Base-by-base conservation (phyloP, 1,284 basidiomycete genomes). In the Pyrrhoderma noxium region DNA sequence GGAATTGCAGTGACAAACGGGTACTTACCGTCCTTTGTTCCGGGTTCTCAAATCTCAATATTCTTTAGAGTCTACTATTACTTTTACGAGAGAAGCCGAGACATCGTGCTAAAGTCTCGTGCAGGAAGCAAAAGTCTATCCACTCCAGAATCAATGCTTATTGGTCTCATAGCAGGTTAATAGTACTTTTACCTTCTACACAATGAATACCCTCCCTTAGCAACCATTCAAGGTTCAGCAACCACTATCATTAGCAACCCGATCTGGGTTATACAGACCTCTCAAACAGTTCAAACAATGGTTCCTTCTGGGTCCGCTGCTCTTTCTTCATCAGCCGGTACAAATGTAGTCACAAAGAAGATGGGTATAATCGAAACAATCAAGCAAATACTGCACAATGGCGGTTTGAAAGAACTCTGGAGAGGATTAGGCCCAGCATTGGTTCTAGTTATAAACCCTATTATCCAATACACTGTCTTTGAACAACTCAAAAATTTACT, bases 1-100 rank as follows among this genome's bases (percentile, higher is more conserved):
- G 95, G 93, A 1, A 93, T 99, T 57, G 91, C 91, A 13, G 75
- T 97, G 25, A 96, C 94, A 31, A 98, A 99, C 67, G 93, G 91
- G 79, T 87, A 49, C 37, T 53, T 65, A 59, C 58, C 62, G 37
- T 44, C 5, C 21, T 42, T 14, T 8, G 5, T 37, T 38, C 14
- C 36, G 25, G 37, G 42, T 27, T 42, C 35, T 53, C 56, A 19
- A n/a, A 38, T 51, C 11, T 34, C 40, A 36, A 35, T 50, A 16
- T 8, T 35, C 31, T 45, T 8, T 55, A 89, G 86, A 8, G 79
- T 87, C 3, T 92, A 90, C 62, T 92, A 91, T 64, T 89, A 85
- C 67, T 90, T 87, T 72, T 89, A 88, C 62, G 86, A 89, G 62
- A 74, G 82, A 41, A 77, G 82, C 14, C 73, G 80, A 40, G 76